Percentiles rank a stretch among this genome's conserved stretches.
These are phyloP conservation scores for Penicillium daleae DNA, from an alignment of 495 filamentous ascomycete species.

Conservation along the genomic window DNA sequence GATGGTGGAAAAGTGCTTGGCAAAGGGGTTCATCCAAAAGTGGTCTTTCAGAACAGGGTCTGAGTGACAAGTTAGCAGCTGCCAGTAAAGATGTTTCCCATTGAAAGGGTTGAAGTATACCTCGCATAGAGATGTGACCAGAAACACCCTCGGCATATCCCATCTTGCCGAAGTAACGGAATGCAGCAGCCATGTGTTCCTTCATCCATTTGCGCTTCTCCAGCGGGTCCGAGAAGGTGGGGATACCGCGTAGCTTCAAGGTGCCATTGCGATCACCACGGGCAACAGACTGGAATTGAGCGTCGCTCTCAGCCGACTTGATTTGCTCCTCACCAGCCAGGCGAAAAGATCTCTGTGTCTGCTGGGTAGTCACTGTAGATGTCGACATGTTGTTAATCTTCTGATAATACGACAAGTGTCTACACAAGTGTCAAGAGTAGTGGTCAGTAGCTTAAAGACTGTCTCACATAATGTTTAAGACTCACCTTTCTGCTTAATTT, in stretches of 20 bases:
- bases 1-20: conserved; percentile 60
- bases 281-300: conserved; percentile 44
- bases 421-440: background rate
- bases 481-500: background rate
- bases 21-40: conserved; percentile 71
- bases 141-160: conserved; percentile 74
- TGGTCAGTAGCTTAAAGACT: background rate
- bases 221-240: conserved; percentile 60
- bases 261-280: conserved; percentile 45
- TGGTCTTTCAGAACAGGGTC: conserved; percentile 38
- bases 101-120: conserved; percentile 20
- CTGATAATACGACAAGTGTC: background rate
- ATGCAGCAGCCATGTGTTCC: conserved; percentile 73
- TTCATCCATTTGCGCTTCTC: conserved; percentile 70
- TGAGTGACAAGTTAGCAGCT: conserved; percentile 11
- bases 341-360: conserved; percentile 23
- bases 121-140: conserved; percentile 61
- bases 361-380: conserved; percentile 23
- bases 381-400: conserved; percentile 28
- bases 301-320: conserved; percentile 29
- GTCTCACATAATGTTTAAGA: background rate
- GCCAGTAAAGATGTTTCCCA: no score
- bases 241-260: conserved; percentile 57
- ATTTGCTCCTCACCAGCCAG: conserved; percentile 30
- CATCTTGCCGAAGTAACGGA: conserved; percentile 68